Base-by-base conservation (phyloP, 148 eudicot genomes). In the Oxyria digyna region DNA sequence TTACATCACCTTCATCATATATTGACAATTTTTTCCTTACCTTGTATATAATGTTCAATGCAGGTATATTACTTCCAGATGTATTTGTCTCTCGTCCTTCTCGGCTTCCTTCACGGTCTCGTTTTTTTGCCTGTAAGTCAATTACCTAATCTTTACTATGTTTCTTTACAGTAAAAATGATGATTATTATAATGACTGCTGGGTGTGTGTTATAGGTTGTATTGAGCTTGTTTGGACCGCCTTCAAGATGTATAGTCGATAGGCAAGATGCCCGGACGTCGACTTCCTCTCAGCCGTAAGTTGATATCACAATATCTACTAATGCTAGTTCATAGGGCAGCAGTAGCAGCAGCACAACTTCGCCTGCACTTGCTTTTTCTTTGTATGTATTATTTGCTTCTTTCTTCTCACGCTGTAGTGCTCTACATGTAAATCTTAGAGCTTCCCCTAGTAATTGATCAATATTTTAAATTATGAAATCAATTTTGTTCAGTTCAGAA, bases 61-160 rank as follows among this genome's bases (percentile, higher is more conserved):
- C 91, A 94, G 98, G 98, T 94, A 48, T 94, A 94, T 77, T 94
- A 94, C 80, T 94, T 94, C 81, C 84, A 91, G 80, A 94, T 94
- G 99, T 94, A 91, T 75, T 74, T 94, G 78, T 87, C 96, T 59
- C 80, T 94, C 74, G 99, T 94, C 55, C 86, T 94, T 75, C 97
- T 94, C 2, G 99, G 99, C 67, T 94, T 90, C 86, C 78, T 94
- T 81, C 97, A 94, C 42, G 99, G 99, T 26, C 89, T 94, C 38
- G 81, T 94, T 59, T 94, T 94, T 71, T 83, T 94, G 78, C 99
- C 99, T 12, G 99, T 94, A 80, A 88, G 91, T 85, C 45, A 48
- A 62, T 20, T 32, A 10, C 35, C 23, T 41, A 15, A 35, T 55
- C 62, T 69, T 41, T 42, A 6, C 42, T 66, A 8, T 64, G 38